Base-by-base conservation (phyloP, 1,284 basidiomycete species). In the Melampsora americana region DNA sequence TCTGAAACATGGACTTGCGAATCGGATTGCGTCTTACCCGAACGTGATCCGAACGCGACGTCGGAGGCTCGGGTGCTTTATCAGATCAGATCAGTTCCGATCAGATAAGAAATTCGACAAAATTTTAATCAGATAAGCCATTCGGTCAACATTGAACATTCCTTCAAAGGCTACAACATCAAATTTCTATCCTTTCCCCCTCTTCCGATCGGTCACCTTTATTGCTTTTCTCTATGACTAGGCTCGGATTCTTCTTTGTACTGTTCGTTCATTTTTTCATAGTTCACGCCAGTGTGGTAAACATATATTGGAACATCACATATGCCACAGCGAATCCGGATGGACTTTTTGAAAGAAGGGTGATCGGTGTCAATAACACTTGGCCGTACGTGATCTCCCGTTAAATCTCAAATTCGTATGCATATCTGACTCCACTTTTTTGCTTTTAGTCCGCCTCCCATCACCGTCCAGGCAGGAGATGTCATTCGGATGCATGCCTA, bases 321-420 rank as follows among this genome's bases (percentile, higher is more conserved):
- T 66, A 74, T 66, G 64, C 64, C 3, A 59, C 46, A 20, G 71
- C 50, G 20, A 66, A 66, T 59, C 64, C 64, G 16, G 48, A 66
- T n/a, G 62, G 71, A 26, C 71, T 74, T 35, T 59, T 42, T 71
- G 85, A 88, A 30, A 89, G 93, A 69, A 86, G 88, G 39, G 92
- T 89, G 66, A 88, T 95, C 77, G 93, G 93, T 74, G 87, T 95
- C 72, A 96, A 96, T 82, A 88, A 89, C 23, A 89, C 91, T 5
- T 96, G 93, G 93, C 93, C 93, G 90, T 93, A 83, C 83, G 91
- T 86, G 9, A 72, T 48, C 23, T 53, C 14, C 56, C 20, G 20
- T 64, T 44, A 39, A 28, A 20, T 32, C 65, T 32, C 23, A 42
- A n/a, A 16, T 28, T 14, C n/a, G 11, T 46, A 30, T 12, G n/a